Conservation (phyloP, 2,329 filamentous ascomycete species). For the Gaeumannomyces sp. region DNA sequence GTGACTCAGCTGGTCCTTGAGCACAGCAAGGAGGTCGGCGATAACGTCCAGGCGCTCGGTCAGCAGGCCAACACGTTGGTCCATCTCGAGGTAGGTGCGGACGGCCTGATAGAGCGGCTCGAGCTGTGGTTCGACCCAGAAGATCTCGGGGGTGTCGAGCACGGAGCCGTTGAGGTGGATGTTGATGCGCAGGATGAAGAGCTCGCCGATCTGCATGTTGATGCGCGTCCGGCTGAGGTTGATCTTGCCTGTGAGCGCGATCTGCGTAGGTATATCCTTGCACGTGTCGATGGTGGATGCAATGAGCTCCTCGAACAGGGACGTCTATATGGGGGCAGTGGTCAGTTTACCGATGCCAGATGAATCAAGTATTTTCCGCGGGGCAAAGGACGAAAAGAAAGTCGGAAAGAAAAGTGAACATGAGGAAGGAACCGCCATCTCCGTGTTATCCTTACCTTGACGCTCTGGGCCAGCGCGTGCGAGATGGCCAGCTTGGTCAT, state of each 20-base stretch:
- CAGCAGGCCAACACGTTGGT: constrained; percentile 82
- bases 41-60: constrained; percentile 91
- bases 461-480: constrained; percentile 89
- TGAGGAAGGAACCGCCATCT: neutral
- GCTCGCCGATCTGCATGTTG: constrained; percentile 98
- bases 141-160: constrained; percentile 91
- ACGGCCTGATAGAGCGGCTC: constrained; percentile 97
- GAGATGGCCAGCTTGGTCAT: constrained; percentile 98
- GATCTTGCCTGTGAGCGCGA: constrained; percentile 88
- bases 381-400: too few species aligned
- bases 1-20: constrained; percentile 93
- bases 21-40: constrained; percentile 81
- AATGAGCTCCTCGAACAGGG: constrained; percentile 90
- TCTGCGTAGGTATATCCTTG: constrained; percentile 87
- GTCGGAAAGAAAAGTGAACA: too few species aligned
- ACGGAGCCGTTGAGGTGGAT: constrained; percentile 97
- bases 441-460: constrained; percentile 56
- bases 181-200: constrained; percentile 96
- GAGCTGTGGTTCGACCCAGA: constrained; percentile 96
- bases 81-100: constrained; percentile 94
- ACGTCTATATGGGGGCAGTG: constrained; percentile 56
- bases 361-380: too few species aligned
- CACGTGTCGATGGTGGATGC: constrained; percentile 89
- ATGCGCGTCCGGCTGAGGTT: constrained; percentile 82
- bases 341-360: neutral